Conservation (phyloP, 257 asterid genomes). For the Fraxinus pennsylvanica region DNA sequence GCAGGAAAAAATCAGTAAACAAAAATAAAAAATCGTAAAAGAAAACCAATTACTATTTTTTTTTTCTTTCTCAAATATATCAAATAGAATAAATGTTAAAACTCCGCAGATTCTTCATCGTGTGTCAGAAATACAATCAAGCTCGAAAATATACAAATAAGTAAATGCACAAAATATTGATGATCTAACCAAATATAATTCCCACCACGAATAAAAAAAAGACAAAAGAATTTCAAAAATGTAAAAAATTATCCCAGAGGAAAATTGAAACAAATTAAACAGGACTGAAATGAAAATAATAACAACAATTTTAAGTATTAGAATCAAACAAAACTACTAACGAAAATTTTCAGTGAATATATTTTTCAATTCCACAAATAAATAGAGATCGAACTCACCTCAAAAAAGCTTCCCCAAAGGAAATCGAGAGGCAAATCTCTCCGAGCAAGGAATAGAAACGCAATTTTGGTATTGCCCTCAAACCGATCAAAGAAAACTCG, state of each 20-base stretch:
- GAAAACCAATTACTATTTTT: not conserved
- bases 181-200: not conserved
- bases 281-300: not conserved
- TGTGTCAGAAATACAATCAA: no score
- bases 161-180: not conserved
- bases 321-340: not conserved
- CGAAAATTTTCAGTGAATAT: not conserved
- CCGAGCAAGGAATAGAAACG: constrained; percentile 74
- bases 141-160: no score
- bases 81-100: not conserved
- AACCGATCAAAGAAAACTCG: constrained; percentile 39
- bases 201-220: not conserved
- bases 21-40: not conserved
- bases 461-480: constrained; percentile 70
- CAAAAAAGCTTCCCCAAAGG: constrained; percentile 83
- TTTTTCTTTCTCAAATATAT: not conserved
- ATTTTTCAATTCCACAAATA: not conserved
- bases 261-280: not conserved
- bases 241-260: not conserved
- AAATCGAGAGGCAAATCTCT: constrained; percentile 85
- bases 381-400: constrained; percentile 46
- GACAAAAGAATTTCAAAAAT: not conserved
- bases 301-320: not conserved
- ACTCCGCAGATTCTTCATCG: no score
- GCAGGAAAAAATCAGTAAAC: constrained; percentile 3